A percentile compares a stretch with the other conserved stretches of the same genome.
Evolutionary conservation across 2,329 filamentous ascomycete genomes (phyloP).

Genomic region (Phyllosticta citrichinensis): DNA sequence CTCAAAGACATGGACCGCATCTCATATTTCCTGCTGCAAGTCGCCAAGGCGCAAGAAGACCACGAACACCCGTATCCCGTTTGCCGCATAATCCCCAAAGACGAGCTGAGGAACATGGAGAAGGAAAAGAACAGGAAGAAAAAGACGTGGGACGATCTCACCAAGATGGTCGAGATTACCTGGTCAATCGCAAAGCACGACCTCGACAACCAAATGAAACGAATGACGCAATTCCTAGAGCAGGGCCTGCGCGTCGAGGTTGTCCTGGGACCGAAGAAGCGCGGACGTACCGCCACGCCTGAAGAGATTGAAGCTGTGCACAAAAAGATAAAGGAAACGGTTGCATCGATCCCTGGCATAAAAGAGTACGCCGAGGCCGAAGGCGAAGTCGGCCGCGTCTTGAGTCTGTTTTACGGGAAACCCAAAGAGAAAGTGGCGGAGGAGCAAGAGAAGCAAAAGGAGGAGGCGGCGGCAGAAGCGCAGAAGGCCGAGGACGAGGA

Average conservation of each 20-base stretch:
- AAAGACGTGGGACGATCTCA: slow-evolving; percentile 17
- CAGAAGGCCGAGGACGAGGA: slow-evolving; percentile 11
- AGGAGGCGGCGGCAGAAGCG: slow-evolving; percentile 9
- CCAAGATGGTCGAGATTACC: slow-evolving; percentile 78
- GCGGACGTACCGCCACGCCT: slow-evolving; percentile 47
- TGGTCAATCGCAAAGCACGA: slow-evolving; percentile 78
- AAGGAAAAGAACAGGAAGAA: slow-evolving; percentile 32
- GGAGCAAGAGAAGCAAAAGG: slow-evolving; percentile 11
- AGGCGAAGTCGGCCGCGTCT: slow-evolving; percentile 20
- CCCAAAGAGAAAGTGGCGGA: slow-evolving; percentile 13
- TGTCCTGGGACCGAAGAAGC: slow-evolving; percentile 56
- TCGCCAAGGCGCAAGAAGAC: slow-evolving; percentile 24
- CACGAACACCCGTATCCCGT: slow-evolving; percentile 45
- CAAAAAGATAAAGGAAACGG: slow-evolving; percentile 36
- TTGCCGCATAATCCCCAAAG: slow-evolving; percentile 60
- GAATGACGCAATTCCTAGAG: slow-evolving; percentile 56
- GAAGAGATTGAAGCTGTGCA: slow-evolving; percentile 53
- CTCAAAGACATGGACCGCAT: slow-evolving; percentile 39
- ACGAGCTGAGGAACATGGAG: slow-evolving; percentile 36
- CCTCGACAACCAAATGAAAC: slow-evolving; percentile 58
- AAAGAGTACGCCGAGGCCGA: slow-evolving; percentile 19
- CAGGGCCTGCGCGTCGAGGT: slow-evolving; percentile 72
- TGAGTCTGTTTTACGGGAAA: slow-evolving; percentile 21
- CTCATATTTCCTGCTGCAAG: slow-evolving; percentile 42
- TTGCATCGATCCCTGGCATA: slow-evolving; percentile 27